Conservation (phyloP, 208 protist species). For the Crithidia sp. region DNA sequence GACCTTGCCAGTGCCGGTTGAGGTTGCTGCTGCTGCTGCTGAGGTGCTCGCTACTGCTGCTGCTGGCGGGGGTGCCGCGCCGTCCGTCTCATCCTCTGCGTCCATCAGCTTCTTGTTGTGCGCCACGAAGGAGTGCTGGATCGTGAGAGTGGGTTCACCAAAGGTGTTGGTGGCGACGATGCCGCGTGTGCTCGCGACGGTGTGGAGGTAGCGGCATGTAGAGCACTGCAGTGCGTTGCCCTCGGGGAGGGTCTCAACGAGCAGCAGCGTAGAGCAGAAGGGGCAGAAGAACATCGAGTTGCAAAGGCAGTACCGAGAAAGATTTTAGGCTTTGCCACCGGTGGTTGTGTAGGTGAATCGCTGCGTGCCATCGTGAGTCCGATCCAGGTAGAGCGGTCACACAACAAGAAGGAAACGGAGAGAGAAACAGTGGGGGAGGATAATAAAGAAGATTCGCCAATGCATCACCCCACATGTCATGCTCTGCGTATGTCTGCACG, state of each 20-base stretch:
- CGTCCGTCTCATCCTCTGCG: constrained; percentile 32
- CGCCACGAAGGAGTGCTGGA: constrained; percentile 61
- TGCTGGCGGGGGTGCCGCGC: background rate
- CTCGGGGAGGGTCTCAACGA: constrained; percentile 47
- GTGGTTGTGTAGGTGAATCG: too few relatives aligned
- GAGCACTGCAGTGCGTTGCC: constrained; percentile 65
- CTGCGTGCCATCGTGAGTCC: too few relatives aligned
- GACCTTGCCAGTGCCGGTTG: background rate
- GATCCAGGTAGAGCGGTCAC: too few relatives aligned
- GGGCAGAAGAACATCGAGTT: constrained; percentile 87
- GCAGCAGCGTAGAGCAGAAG: constrained; percentile 87
- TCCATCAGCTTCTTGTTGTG: constrained; percentile 57
- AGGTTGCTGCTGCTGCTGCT: background rate
- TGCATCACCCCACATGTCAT: too few relatives aligned
- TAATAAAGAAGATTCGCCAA: background rate
- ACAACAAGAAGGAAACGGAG: background rate
- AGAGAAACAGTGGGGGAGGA: background rate
- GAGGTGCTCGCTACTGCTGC: background rate
- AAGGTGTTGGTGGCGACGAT: constrained; percentile 57
- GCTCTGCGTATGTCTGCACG: too few relatives aligned
- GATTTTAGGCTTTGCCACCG: too few relatives aligned
- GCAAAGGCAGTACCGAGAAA: background rate
- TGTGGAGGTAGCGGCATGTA: constrained; percentile 76
- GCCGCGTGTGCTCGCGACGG: constrained; percentile 28
- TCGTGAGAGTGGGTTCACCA: constrained; percentile 51